Percentiles rank a stretch among this genome's conserved stretches.
phyloP scores from a whole-genome alignment of 2,329 filamentous ascomycete species.

The Colletotrichum tanaceti region DNA sequence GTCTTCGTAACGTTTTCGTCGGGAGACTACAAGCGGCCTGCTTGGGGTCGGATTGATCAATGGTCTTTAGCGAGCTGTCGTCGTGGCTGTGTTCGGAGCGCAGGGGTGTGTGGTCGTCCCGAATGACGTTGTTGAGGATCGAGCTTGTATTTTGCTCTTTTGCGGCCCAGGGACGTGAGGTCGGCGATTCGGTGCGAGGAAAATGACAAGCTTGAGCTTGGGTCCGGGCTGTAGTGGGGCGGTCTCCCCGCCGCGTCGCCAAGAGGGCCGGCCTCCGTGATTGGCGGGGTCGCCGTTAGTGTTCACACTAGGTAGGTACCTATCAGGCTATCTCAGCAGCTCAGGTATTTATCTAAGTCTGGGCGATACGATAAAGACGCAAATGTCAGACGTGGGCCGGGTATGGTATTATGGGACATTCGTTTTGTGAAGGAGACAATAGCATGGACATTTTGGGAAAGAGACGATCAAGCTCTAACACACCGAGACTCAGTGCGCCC shows the following conservation, averaged over 20 bases:
- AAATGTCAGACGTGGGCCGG: not conserved
- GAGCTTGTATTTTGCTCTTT: slow-evolving; percentile 35
- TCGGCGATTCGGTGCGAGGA: slow-evolving; percentile 16
- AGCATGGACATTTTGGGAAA: too few relatives aligned
- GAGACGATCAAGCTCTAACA: not conserved
- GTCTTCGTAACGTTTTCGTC: not conserved
- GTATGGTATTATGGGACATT: not conserved
- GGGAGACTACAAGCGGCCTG: not conserved
- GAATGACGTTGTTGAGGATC: slow-evolving; percentile 30
- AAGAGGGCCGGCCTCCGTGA: slow-evolving; percentile 24
- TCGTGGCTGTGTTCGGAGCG: not conserved
- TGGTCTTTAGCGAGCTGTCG: not conserved
- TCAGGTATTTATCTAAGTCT: not conserved
- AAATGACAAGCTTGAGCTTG: slow-evolving; percentile 37
- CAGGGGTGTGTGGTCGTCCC: not conserved
- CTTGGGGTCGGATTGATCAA: not conserved
- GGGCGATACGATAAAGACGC: not conserved
- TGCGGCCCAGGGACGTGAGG: slow-evolving; percentile 7
- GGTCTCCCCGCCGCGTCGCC: not conserved
- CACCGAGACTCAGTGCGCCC: not conserved
- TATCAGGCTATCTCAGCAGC: too few relatives aligned
- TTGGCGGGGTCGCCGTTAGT: slow-evolving; percentile 12
- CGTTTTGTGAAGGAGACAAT: not conserved
- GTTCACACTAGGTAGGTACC: too few relatives aligned
- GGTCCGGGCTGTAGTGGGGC: slow-evolving; percentile 35